Evolutionary conservation across 2,329 filamentous ascomycete species (phyloP).

Genomic region (Fusarium heterosporum): DNA sequence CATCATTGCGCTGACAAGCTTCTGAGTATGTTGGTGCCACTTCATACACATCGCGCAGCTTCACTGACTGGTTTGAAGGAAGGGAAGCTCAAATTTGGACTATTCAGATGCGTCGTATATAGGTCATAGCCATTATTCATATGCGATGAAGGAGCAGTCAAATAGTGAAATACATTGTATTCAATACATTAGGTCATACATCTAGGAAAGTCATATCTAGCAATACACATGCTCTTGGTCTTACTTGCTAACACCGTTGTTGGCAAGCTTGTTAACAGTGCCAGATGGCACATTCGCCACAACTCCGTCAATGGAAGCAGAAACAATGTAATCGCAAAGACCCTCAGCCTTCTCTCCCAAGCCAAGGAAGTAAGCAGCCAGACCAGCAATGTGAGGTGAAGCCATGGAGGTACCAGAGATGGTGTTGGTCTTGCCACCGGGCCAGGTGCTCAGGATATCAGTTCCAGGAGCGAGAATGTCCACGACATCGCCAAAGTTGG

Average conservation of each 20-base stretch:
- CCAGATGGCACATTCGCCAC: slow-evolving; percentile 19
- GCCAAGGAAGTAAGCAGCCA: slow-evolving; percentile 59
- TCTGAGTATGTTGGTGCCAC: neutral
- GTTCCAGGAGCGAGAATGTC: slow-evolving; percentile 65
- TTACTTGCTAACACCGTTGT: slow-evolving; percentile 35
- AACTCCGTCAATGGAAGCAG: slow-evolving; percentile 27
- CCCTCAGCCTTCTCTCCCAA: slow-evolving; percentile 36
- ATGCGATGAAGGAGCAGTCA: neutral
- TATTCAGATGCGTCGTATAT: neutral
- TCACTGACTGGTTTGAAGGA: neutral
- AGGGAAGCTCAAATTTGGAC: neutral
- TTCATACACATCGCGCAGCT: neutral
- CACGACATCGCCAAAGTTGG: slow-evolving; percentile 63
- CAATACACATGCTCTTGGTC: neutral
- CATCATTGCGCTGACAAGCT: neutral
- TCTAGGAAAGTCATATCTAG: slow-evolving; percentile 9
- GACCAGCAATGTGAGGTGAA: slow-evolving; percentile 57
- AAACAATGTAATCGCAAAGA: slow-evolving; percentile 38
- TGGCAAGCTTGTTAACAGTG: slow-evolving; percentile 40
- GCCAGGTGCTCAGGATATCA: slow-evolving; percentile 62
- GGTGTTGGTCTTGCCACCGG: slow-evolving; percentile 53
- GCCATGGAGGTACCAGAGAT: slow-evolving; percentile 62
- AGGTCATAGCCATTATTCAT: neutral
- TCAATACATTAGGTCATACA: slow-evolving; percentile 24
- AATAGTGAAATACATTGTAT: slow-evolving; percentile 1